phyloP scores from a whole-genome alignment of 148 eudicot species.

The Persicaria tinctoria region DNA sequence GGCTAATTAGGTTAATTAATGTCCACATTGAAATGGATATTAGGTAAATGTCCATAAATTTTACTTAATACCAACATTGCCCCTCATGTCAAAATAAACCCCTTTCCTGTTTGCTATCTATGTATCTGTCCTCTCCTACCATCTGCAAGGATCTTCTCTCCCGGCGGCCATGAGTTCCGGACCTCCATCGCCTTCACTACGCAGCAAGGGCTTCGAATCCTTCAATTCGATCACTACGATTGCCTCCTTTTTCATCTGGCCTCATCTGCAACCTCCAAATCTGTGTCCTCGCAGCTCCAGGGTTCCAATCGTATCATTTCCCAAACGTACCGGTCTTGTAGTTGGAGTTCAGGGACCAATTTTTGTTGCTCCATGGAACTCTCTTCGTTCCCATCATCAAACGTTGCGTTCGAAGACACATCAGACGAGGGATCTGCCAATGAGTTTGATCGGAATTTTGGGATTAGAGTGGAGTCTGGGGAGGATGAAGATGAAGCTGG shows the following conservation, averaged over 20 bases:
- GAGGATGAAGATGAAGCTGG: slow-evolving; percentile 32
- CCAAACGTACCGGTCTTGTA: background rate
- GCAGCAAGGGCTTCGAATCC: background rate
- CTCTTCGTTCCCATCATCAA: slow-evolving; percentile 44
- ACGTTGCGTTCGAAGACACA: slow-evolving; percentile 30
- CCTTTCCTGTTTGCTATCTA: no score
- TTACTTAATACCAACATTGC: no score
- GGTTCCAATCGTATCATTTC: background rate
- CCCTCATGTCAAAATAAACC: no score
- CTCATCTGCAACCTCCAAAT: slow-evolving; percentile 4
- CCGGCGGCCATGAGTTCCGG: background rate
- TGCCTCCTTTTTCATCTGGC: slow-evolving; percentile 41
- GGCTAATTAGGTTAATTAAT: no score
- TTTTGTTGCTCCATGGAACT: slow-evolving; percentile 34
- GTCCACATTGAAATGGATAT: no score
- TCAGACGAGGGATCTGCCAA: slow-evolving; percentile 29
- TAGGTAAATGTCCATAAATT: no score
- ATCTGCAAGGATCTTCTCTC: no score
- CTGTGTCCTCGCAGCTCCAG: background rate
- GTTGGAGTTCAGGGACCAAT: slow-evolving; percentile 21
- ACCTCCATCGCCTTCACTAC: background rate
- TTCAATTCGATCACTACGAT: background rate
- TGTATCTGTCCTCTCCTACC: no score
- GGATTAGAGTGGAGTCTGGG: background rate
- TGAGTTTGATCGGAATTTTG: slow-evolving; percentile 22